Percentiles rank a stretch among this genome's conserved stretches.
phyloP scores from a whole-genome alignment of 1,139 yeast species.

The Blastobotrys raffinosifermentans region DNA sequence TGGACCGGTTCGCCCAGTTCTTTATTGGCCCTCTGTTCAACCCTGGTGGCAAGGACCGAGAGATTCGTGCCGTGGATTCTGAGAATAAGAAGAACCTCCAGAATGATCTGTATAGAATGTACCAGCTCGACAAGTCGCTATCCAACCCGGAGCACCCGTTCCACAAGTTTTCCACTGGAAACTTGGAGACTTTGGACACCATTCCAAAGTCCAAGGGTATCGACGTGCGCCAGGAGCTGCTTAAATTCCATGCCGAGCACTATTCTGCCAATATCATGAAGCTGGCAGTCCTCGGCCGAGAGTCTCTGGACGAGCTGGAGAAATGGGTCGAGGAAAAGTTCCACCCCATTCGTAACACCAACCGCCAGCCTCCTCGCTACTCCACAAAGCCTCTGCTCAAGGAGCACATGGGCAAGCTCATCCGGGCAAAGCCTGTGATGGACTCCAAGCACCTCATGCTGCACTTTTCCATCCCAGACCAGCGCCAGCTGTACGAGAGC shows the following conservation, averaged over 20 bases:
- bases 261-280: conserved; percentile 82
- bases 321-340: conserved; percentile 68
- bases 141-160: conserved; percentile 69
- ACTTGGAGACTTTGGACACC: conserved; percentile 52
- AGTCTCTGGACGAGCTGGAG: conserved; percentile 64
- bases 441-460: conserved; percentile 64
- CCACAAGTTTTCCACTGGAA: conserved; percentile 70
- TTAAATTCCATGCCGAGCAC: conserved; percentile 51
- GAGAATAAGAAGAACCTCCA: conserved; percentile 93
- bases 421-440: conserved; percentile 76
- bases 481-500: conserved; percentile 54
- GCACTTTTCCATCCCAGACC: conserved; percentile 71
- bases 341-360: conserved; percentile 52
- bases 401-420: conserved; percentile 47
- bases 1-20: conserved; percentile 90
- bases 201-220: conserved; percentile 46
- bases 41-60: conserved; percentile 80
- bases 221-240: conserved; percentile 63
- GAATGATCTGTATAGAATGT: conserved; percentile 81
- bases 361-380: conserved; percentile 48
- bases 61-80: conserved; percentile 89
- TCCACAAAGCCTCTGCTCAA: conserved; percentile 39
- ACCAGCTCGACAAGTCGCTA: conserved; percentile 72
- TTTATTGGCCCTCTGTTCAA: conserved; percentile 81
- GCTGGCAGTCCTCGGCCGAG: conserved; percentile 77